Evolutionary conservation across 2,329 filamentous ascomycete species (phyloP).

Genomic region (Penicillium sp.): DNA sequence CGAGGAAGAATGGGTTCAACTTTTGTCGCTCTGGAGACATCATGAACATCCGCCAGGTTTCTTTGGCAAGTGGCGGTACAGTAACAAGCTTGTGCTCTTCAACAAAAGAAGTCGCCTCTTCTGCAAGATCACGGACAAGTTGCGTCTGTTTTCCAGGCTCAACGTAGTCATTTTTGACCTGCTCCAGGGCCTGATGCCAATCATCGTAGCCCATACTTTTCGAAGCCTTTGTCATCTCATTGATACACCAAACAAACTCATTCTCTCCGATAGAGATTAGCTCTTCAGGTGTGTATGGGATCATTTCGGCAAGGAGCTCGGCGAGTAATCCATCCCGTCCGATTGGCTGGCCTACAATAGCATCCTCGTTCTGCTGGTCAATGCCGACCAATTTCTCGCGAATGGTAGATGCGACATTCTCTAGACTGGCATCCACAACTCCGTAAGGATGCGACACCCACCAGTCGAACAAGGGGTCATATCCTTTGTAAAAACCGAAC

Average conservation of each 20-base stretch:
- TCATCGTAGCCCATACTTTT: conserved; percentile 49
- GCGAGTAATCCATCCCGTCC: conserved; percentile 52
- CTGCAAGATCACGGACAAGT: conserved; percentile 53
- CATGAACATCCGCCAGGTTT: conserved; percentile 58
- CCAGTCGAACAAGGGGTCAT: conserved; percentile 59
- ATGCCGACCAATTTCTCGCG: conserved; percentile 48
- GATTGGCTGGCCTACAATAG: conserved; percentile 59
- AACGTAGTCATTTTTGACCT: conserved; percentile 57
- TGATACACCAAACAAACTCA: conserved; percentile 56
- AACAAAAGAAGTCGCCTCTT: conserved; percentile 56
- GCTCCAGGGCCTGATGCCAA: conserved; percentile 56
- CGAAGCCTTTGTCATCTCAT: conserved; percentile 55
- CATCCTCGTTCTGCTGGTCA: conserved; percentile 44
- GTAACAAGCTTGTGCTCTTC: conserved; percentile 56
- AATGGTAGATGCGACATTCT: conserved; percentile 40
- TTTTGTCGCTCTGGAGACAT: conserved; percentile 55
- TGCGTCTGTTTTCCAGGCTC: conserved; percentile 55
- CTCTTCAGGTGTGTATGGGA: conserved; percentile 59
- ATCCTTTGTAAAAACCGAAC: conserved; percentile 53
- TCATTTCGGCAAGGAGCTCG: conserved; percentile 58
- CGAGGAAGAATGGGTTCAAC: conserved; percentile 61
- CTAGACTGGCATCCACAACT: conserved; percentile 32
- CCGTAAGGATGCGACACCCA: conserved; percentile 53
- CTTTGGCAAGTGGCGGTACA: conserved; percentile 53
- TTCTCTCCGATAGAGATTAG: conserved; percentile 42